A percentile compares a stretch with the other conserved stretches of the same genome.
These are phyloP conservation scores for Shiraia sp. DNA, from an alignment of 2,329 filamentous ascomycete genomes.

Conservation along the genomic window DNA sequence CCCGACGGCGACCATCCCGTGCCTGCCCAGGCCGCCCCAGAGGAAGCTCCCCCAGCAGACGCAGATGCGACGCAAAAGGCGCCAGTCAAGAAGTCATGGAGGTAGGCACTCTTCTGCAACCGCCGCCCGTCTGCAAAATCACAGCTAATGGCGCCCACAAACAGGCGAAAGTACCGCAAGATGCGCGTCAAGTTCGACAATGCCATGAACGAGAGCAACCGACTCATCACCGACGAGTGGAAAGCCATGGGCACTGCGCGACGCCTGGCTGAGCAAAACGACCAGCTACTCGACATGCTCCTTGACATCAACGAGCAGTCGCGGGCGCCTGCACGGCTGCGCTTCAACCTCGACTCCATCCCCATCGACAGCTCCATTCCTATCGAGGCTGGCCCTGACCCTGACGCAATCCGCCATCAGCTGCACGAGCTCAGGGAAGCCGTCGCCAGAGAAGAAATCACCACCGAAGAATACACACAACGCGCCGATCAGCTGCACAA, in stretches of 20 bases:
- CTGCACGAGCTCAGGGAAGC: conserved; percentile 42
- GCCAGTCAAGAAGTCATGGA: conserved; percentile 44
- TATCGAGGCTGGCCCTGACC: conserved; percentile 26
- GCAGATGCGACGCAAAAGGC: conserved; percentile 30
- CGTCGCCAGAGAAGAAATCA: conserved; percentile 33
- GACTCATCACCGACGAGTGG: conserved; percentile 79
- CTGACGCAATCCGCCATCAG: conserved; percentile 27
- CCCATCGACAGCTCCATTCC: conserved; percentile 33
- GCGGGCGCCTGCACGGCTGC: conserved; percentile 74
- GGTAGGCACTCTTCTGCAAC: conserved; percentile 29
- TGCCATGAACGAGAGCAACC: conserved; percentile 78
- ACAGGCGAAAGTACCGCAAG: conserved; percentile 88
- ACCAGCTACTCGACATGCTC: conserved; percentile 86
- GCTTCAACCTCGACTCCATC: conserved; percentile 67
- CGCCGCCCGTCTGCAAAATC: not conserved
- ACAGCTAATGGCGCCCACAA: conserved; percentile 13
- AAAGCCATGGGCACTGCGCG: conserved; percentile 80
- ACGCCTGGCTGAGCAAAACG: conserved; percentile 85
- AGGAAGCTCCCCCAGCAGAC: conserved; percentile 4
- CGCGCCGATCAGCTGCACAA: conserved; percentile 34
- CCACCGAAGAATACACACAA: conserved; percentile 34
- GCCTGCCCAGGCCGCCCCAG: not conserved
- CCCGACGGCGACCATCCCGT: conserved; percentile 9
- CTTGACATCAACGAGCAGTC: conserved; percentile 85
- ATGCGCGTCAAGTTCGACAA: conserved; percentile 80